These are phyloP conservation scores for Xylaria cubensis DNA, from an alignment of 495 filamentous ascomycete genomes.

Conservation along the genomic window DNA sequence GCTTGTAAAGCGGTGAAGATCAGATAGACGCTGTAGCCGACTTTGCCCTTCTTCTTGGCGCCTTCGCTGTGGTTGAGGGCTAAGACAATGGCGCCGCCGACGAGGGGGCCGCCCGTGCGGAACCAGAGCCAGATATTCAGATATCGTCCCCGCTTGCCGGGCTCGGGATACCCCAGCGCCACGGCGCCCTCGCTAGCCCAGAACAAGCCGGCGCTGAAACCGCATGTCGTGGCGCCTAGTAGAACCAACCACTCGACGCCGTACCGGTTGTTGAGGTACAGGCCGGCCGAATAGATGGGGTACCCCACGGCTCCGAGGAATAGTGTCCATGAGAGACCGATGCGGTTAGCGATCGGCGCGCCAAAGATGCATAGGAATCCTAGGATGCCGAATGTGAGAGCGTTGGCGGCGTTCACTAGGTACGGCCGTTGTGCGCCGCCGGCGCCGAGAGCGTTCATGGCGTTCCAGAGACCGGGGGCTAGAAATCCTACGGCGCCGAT, in stretches of 20 bases:
- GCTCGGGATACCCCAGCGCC: slow-evolving; percentile 62
- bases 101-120: slow-evolving; percentile 61
- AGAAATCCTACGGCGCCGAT: slow-evolving; percentile 63
- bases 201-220: slow-evolving; percentile 60
- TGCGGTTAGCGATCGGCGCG: slow-evolving; percentile 58
- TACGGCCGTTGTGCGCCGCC: slow-evolving; percentile 63
- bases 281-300: slow-evolving; percentile 60
- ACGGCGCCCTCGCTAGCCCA: slow-evolving; percentile 66
- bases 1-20: slow-evolving; percentile 61
- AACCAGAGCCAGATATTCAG: slow-evolving; percentile 65
- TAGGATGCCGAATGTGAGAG: slow-evolving; percentile 64
- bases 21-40: slow-evolving; percentile 61
- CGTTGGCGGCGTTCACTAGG: slow-evolving; percentile 64
- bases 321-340: slow-evolving; percentile 59
- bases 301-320: slow-evolving; percentile 64
- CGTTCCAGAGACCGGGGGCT: slow-evolving; percentile 67
- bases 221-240: slow-evolving; percentile 62
- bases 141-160: slow-evolving; percentile 60
- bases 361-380: slow-evolving; percentile 61
- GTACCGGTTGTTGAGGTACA: slow-evolving; percentile 66
- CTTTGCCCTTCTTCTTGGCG: slow-evolving; percentile 55
- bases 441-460: slow-evolving; percentile 61
- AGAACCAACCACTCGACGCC: slow-evolving; percentile 64
- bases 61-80: slow-evolving; percentile 54
- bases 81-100: slow-evolving; percentile 63